Conservation (phyloP, 164 flowering plant genomes). For the Nymphaea thermarum region DNA sequence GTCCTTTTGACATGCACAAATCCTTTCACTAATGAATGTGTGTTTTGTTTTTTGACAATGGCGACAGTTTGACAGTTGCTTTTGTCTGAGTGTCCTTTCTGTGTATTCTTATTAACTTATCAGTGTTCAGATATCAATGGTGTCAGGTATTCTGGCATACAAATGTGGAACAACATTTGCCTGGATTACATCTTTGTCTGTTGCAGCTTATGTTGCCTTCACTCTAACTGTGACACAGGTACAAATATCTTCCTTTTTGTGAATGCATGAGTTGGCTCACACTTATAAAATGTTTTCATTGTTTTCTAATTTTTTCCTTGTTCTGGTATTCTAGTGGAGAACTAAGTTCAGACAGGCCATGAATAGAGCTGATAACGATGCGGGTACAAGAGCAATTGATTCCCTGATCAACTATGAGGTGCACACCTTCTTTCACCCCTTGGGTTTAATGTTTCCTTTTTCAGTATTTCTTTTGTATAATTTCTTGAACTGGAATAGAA, state of each 20-base stretch:
- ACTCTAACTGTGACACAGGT: slow-evolving; percentile 92
- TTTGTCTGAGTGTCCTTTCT: no score
- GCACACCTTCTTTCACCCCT: neutral
- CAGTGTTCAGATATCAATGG: slow-evolving; percentile 85
- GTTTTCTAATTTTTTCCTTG: slow-evolving; percentile 1
- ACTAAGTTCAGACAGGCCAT: slow-evolving; percentile 94
- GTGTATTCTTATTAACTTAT: slow-evolving; percentile 8
- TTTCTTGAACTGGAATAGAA: neutral
- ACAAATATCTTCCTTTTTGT: neutral
- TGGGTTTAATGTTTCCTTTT: neutral
- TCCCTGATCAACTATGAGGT: slow-evolving; percentile 98
- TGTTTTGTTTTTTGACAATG: no score
- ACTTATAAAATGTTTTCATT: slow-evolving; percentile 3
- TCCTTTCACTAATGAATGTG: neutral
- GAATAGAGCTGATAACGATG: slow-evolving; percentile 99
- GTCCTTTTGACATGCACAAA: neutral
- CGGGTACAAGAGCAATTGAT: slow-evolving; percentile 88
- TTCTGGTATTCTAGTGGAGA: slow-evolving; percentile 61
- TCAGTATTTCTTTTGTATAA: neutral
- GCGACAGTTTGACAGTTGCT: no score
- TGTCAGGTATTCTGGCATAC: slow-evolving; percentile 96
- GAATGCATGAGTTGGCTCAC: slow-evolving; percentile 1
- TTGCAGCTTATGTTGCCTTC: slow-evolving; percentile 75
- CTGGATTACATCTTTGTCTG: slow-evolving; percentile 90
- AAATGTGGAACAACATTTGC: slow-evolving; percentile 96